Evolutionary conservation across 2,329 filamentous ascomycete genomes (phyloP), one percentile per base, ranked within the genome.

Genomic region (Sclerotinia trifoliorum): DNA sequence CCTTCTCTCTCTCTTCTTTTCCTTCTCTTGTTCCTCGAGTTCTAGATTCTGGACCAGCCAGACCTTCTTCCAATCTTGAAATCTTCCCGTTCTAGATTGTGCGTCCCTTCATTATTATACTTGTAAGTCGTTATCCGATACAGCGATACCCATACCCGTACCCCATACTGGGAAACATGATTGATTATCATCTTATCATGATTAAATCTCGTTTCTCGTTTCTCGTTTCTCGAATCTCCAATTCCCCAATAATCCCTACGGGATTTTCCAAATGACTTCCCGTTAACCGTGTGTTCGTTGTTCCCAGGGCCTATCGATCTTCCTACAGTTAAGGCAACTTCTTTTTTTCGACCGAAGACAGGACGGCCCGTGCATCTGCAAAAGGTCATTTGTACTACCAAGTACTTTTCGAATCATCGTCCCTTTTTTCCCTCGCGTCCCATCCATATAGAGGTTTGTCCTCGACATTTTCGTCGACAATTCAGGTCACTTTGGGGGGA

Each of bases 321-420:
- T 48, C 35, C 46, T 56, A 39, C 54, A 5, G 54, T 35, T 62
- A 63, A 63, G 60, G 60, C 60, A 63, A 21, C 51, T 19, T 63
- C 51, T 35, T 61, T 48, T 58, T 21, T 58, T 35, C 44, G 13
- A 49, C 58, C 44, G 44, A 35, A 35, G 35, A 61, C 58, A 48
- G 21, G 6, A 26, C 46, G 60, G 60, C 32, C 60, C 46, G 60
- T 63, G 60, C 60, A 63, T 52, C 60, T 63, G 60, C 32, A 63
- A 63, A 52, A 63, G 60, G 60, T 63, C 48, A 51, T 51, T 63
- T 63, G 60, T 63, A 63, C 46, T 62, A 60, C 57, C 7, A 13
- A 49, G 60, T 51, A 63, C 46, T 35, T 52, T 35, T 57, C 17
- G 29, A 58, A 51, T 19, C 29, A n/a, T 49, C 42, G 52, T 35